These are phyloP conservation scores for Priceomyces castillae DNA, from an alignment of 805 yeast genomes.

Conservation along the genomic window DNA sequence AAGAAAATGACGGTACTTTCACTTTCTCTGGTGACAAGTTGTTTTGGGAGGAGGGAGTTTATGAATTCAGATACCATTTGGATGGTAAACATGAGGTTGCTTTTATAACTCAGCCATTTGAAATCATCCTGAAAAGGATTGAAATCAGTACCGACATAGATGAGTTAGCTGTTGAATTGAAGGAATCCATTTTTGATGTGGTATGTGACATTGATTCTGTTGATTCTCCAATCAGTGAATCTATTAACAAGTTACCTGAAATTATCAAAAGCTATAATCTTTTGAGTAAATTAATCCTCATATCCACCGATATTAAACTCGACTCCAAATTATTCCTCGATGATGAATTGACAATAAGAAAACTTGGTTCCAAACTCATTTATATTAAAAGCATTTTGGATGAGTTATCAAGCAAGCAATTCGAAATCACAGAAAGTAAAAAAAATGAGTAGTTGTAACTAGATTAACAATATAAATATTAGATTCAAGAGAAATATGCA, in stretches of 20 bases:
- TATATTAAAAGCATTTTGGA: conserved; percentile 34
- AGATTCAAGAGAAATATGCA: neutral
- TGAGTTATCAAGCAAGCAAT: conserved; percentile 27
- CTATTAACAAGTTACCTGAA: conserved; percentile 25
- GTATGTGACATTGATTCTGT: conserved; percentile 23
- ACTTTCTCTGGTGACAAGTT: conserved; percentile 48
- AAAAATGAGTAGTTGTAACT: conserved; percentile 6
- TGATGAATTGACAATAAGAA: conserved; percentile 25
- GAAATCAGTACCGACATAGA: conserved; percentile 35
- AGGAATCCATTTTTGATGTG: conserved; percentile 28
- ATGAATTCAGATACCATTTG: conserved; percentile 71
- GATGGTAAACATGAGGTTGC: conserved; percentile 69
- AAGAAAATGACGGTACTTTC: conserved; percentile 41
- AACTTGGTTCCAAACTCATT: conserved; percentile 32
- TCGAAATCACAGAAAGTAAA: conserved; percentile 9
- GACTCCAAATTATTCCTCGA: conserved; percentile 36
- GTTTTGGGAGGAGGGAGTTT: conserved; percentile 66
- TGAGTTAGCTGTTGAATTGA: conserved; percentile 31
- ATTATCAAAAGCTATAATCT: conserved; percentile 28
- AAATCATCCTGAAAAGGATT: conserved; percentile 45
- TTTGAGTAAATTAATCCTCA: conserved; percentile 27
- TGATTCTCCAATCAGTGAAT: conserved; percentile 25
- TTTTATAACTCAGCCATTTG: conserved; percentile 63
- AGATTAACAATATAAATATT: neutral
- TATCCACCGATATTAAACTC: conserved; percentile 36